These are phyloP conservation scores for Ceratobasidium sp. DNA, from an alignment of 1,284 basidiomycete species.

Conservation along the genomic window DNA sequence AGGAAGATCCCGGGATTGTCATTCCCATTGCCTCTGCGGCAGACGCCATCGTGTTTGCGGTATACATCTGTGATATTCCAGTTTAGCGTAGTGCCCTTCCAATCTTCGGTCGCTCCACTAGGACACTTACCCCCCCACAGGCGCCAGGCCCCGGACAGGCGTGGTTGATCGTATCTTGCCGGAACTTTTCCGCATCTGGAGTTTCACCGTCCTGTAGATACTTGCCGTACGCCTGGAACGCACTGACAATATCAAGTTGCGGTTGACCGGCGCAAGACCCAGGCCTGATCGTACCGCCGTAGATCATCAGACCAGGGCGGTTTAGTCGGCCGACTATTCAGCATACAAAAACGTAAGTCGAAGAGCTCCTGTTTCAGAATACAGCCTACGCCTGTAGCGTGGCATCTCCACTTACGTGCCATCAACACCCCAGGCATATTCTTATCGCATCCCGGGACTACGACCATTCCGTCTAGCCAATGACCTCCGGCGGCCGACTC, in stretches of 20 bases:
- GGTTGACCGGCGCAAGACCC: constrained; percentile 83
- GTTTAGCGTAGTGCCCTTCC: constrained; percentile 33
- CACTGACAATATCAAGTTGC: constrained; percentile 89
- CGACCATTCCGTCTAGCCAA: constrained; percentile 98
- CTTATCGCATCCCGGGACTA: constrained; percentile 95
- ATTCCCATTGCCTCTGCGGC: constrained; percentile 91
- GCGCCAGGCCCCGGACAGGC: constrained; percentile 95
- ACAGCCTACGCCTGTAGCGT: not conserved
- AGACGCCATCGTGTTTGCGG: constrained; percentile 95
- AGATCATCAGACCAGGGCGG: constrained; percentile 94
- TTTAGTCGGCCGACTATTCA: constrained; percentile 83
- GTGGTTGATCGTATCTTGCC: constrained; percentile 84
- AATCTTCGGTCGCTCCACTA: constrained; percentile 44
- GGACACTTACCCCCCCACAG: constrained; percentile 82
- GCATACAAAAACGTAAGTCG: constrained; percentile 46
- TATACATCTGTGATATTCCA: constrained; percentile 75
- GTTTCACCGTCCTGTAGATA: constrained; percentile 89
- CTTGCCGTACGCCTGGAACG: constrained; percentile 94
- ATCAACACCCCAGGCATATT: constrained; percentile 97
- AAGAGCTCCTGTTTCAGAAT: constrained; percentile 5
- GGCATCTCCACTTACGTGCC: constrained; percentile 67
- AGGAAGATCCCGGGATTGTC: constrained; percentile 95
- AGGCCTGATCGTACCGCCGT: constrained; percentile 91
- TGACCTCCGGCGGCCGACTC: constrained; percentile 97
- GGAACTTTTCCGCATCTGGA: constrained; percentile 74